Base-by-base conservation (phyloP, 1,284 basidiomycete genomes). In the Malassezia slooffiae region DNA sequence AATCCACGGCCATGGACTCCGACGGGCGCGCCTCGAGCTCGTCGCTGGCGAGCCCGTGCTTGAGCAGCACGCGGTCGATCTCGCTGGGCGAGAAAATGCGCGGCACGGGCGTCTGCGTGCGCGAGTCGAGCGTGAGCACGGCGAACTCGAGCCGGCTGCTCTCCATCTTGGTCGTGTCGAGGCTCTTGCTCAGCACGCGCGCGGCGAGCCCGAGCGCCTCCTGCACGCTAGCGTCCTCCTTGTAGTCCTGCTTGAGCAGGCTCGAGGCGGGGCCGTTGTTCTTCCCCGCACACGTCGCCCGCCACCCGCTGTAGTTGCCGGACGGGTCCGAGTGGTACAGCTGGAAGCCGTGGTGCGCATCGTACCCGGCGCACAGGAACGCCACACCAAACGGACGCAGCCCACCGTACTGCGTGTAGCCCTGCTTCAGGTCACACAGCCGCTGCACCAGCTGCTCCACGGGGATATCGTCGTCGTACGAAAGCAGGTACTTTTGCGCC, bases 221-320 rank as follows among this genome's bases (percentile, higher is more conserved):
- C 38, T 64, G 58, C 34, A 62, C 56, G 8, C 41, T 47, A 47
- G 96, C 82, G 50, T 89, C 87, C 58, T 96, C 91, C 72, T 95
- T 93, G 75, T 96, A 96, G 70, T 99, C 93, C 73, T 99, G 91
- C 75, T 96, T 91, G 56, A 99, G 74, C 61, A 97, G 74, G 62
- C 83, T 86, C 66, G 89, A 86, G 27, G 85, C 89, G 4, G 85
- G 93, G 22, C 89, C 86, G 70, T 86, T 95, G 75, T 96, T 96
- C 30, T 86, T 85, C 23, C 91, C 91, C 58, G 96, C 88, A 70
- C 88, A 95, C 5, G 90, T 95, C 34, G 91, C 91, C 72, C 96
- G 96, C 93, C 91, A 97, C 11, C 93, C 91, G 0, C 84, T 87
- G 72, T 96, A 97, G 74, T 97, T 97, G 11, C 91, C 91, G 34